Conservation (phyloP, 768 basidiomycete genomes). For the Suillus discolor region DNA sequence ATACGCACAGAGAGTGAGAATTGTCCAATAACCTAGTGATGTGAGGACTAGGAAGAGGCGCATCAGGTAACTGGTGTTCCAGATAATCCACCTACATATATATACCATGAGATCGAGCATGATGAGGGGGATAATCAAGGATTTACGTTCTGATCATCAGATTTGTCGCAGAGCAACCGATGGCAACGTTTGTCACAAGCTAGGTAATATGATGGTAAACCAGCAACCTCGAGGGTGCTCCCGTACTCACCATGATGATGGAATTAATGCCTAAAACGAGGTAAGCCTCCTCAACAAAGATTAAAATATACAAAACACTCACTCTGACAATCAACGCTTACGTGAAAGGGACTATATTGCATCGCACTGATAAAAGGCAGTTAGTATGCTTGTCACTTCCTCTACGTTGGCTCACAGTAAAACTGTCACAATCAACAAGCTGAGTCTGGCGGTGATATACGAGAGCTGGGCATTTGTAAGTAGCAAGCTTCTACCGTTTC, state of each 20-base stretch:
- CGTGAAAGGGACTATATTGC: background rate
- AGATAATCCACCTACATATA: conserved; percentile 2
- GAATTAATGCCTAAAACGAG: background rate
- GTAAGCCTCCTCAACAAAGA: background rate
- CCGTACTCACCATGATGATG: background rate
- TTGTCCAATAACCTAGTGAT: background rate
- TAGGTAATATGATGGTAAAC: background rate
- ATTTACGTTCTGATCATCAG: background rate
- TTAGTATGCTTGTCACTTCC: background rate
- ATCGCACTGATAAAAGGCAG: background rate
- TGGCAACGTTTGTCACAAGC: background rate
- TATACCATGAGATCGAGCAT: background rate
- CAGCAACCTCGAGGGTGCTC: too few species aligned
- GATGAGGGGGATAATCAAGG: background rate
- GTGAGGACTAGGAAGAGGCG: background rate
- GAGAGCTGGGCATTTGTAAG: background rate
- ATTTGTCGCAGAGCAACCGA: conserved; percentile 5
- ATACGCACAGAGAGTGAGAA: background rate
- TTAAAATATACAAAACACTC: background rate
- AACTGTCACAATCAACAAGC: background rate
- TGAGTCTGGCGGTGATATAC: background rate
- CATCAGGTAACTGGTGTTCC: background rate
- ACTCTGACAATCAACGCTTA: background rate
- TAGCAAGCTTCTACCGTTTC: too few species aligned
- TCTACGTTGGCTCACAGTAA: background rate